These are phyloP conservation scores for Hura crepitans DNA, from an alignment of 441 rosid species.

Conservation along the genomic window DNA sequence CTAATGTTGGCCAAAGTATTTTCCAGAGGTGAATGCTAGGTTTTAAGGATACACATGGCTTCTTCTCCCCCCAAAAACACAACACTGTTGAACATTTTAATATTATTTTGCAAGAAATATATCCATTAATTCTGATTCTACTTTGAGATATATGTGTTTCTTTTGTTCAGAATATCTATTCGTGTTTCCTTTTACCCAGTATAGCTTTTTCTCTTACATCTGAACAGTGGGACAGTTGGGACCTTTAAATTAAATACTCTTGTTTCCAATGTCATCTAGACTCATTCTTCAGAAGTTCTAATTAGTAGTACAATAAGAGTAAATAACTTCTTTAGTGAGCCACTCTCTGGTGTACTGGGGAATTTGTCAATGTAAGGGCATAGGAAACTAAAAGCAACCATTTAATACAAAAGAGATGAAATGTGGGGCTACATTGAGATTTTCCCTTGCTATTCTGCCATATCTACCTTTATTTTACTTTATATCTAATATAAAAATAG, in stretches of 20 bases:
- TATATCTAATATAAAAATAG: neutral
- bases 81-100: neutral
- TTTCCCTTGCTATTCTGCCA: slow-evolving; percentile 6
- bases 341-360: neutral
- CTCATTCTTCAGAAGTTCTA: neutral
- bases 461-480: neutral
- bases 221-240: neutral
- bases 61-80: neutral
- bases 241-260: neutral
- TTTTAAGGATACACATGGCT: neutral
- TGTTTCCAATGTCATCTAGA: neutral
- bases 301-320: neutral
- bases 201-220: neutral
- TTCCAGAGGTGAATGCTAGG: slow-evolving; percentile 61
- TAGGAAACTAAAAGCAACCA: neutral
- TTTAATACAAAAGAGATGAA: neutral
- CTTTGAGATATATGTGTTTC: neutral
- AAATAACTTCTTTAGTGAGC: neutral
- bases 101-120: neutral
- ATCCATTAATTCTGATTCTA: neutral
- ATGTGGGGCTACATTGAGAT: neutral
- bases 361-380: neutral
- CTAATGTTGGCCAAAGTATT: slow-evolving; percentile 76
- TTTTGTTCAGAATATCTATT: neutral
- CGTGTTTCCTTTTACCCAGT: neutral